Evolutionary conservation across 495 filamentous ascomycete genomes (phyloP), one percentile per base, ranked within the genome.

Genomic region (Letharia lupina): DNA sequence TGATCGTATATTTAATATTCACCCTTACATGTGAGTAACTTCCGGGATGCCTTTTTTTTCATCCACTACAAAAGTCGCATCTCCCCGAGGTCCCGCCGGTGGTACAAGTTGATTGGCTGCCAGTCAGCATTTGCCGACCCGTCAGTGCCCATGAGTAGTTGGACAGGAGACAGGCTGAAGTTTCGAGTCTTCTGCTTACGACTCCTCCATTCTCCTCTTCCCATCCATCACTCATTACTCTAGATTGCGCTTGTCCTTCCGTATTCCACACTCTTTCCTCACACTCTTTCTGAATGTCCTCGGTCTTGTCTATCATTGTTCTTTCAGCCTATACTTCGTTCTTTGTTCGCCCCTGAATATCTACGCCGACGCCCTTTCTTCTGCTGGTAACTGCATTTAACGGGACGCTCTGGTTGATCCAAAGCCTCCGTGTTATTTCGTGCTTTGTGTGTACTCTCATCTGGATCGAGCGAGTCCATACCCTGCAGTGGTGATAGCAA

Each of bases 361-460:
- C 18, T 35, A 33, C 52, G 13, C 52, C 54, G 33, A 64, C 63
- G 39, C 63, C 28, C 45, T 47, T 45, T 54, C n/a, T 65, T 65
- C 28, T 65, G 31, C n/a, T 58, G 54, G 44, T 44, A 39, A 39
- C 37, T 39, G 37, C 13, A 40, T 47, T 37, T 33, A 18, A 20
- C 41, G 15, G 23, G 63, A 65, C 42, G 41, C 40, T 59, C 58
- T 65, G 54, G 63, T 65, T 39, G 63, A 65, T 44, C 54, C 54
- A 47, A 65, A 59, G 63, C 42, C 54, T 65, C 42, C 16, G 41
- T 33, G 28, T 18, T 31, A 37, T 37, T 6, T 45, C 48, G 18
- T 47, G 4, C 40, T 41, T 45, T 59, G 28, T 4, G 23, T 35
- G 23, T 59, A 37, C 10, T 7, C 39, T 42, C 37, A 20, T 45